Base-by-base conservation (phyloP, 257 asterid species). In the Salvia rosmarinus region DNA sequence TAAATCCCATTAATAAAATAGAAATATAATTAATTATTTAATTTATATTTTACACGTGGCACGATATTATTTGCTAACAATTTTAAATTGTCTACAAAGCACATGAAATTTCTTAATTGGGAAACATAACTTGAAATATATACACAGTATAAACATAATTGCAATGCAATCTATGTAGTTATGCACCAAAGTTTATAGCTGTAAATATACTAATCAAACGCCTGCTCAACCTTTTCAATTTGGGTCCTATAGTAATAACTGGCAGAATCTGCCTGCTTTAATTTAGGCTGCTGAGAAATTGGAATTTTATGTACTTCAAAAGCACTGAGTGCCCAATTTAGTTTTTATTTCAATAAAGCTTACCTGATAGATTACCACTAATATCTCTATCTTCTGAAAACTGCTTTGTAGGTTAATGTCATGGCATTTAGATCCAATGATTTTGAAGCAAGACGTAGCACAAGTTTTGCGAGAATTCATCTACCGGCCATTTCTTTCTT, bases 371-470 rank as follows among this genome's bases (percentile, higher is more conserved):
- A 25, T n/a, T 30, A 19, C 19, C 49, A 21, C 7, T 42, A 28
- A 60, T 46, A 13, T 67, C 28, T 23, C 10, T 9, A 40, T 43
- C 40, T 61, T 57, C 23, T 19, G 16, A 9, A 32, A 60, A 56
- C 60, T 79, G 11, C 56, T 70, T 77, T 79, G 73, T 88, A 91
- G 97, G 86, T 82, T 89, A 80, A 61, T 85, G 64, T 74, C 82
- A 40, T 91, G 97, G 96, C 80, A 81, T 75, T 84, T 89, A 72
- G 90, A 91, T 75, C 91, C 85, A 37, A 78, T 72, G 80, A 78
- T 83, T 78, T 71, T 89, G 80, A 87, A 82, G 85, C 79, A 81
- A 64, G 95, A 89, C 51, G 20, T 89, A 43, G 78, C 84, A 4
- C 85, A 87, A 51, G 75, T 89, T 68, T 71, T 89, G 84, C 78